Conservation (phyloP, 805 yeast species). For the Torulaspora gathmanii region DNA sequence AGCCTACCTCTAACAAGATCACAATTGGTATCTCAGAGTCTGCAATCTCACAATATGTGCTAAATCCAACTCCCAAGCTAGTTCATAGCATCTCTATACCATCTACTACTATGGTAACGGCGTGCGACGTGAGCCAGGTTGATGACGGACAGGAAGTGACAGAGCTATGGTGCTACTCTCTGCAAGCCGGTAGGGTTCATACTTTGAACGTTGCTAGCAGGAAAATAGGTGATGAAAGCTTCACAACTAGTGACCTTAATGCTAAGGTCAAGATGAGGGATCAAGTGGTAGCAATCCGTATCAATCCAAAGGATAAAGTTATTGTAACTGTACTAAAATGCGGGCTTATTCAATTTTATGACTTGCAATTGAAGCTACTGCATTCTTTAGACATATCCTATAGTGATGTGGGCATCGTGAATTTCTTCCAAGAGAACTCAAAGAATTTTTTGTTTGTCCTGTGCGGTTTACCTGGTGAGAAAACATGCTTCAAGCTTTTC, state of each 20-base stretch:
- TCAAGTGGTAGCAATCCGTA: slow-evolving; percentile 20
- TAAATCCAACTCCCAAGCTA: slow-evolving; percentile 37
- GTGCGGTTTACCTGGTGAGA: slow-evolving; percentile 21
- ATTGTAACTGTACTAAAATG: slow-evolving; percentile 26
- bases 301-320: slow-evolving; percentile 16
- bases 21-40: slow-evolving; percentile 36
- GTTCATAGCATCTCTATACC: slow-evolving; percentile 33
- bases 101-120: slow-evolving; percentile 34
- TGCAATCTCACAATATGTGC: slow-evolving; percentile 33
- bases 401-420: slow-evolving; percentile 21
- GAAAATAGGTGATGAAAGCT: slow-evolving; percentile 13
- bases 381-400: slow-evolving; percentile 24
- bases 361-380: slow-evolving; percentile 23
- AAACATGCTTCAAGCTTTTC: slow-evolving; percentile 26
- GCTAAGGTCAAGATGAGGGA: slow-evolving; percentile 17
- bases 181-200: slow-evolving; percentile 21
- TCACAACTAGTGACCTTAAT: slow-evolving; percentile 16
- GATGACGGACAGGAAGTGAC: slow-evolving; percentile 10
- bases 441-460: slow-evolving; percentile 20
- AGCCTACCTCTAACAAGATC: slow-evolving; percentile 28
- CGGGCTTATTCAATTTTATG: slow-evolving; percentile 32
- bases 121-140: slow-evolving; percentile 24
- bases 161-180: slow-evolving; percentile 29
- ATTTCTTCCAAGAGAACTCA: slow-evolving; percentile 22
- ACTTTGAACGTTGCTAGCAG: slow-evolving; percentile 19